Conservation (phyloP, 1,284 basidiomycete species). For the Cutaneotrichosporon sp. region DNA sequence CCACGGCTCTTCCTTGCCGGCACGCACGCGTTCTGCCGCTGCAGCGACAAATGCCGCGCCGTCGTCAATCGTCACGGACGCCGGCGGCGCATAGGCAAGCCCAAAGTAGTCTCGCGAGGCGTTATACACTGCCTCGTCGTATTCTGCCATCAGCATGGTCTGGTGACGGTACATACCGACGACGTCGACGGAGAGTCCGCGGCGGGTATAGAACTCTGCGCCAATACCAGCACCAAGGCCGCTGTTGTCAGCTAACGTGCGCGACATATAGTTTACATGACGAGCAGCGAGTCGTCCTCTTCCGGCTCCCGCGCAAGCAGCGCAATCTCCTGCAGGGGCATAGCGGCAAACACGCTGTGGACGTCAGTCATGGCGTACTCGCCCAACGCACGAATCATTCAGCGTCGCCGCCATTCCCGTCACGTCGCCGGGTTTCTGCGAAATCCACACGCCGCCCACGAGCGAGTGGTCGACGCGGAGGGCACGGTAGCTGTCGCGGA, state of each 20-base stretch:
- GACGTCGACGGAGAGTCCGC: constrained; percentile 54
- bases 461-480: constrained; percentile 81
- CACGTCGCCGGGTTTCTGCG: constrained; percentile 6
- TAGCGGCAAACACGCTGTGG: constrained; percentile 75
- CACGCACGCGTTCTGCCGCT: constrained; percentile 30
- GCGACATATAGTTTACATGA: constrained; percentile 24
- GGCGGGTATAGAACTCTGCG: constrained; percentile 63
- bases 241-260: constrained; percentile 50
- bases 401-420: constrained; percentile 43
- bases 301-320: constrained; percentile 35
- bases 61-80: constrained; percentile 65
- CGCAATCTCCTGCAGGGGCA: constrained; percentile 76
- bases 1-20: constrained; percentile 47
- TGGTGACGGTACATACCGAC: constrained; percentile 23
- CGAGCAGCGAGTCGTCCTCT: constrained; percentile 22
- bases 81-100: constrained; percentile 56
- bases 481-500: constrained; percentile 62
- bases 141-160: constrained; percentile 55
- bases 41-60: constrained; percentile 61
- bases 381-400: constrained; percentile 52
- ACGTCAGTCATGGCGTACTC: neutral
- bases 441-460: constrained; percentile 81
- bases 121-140: constrained; percentile 80
- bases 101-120: constrained; percentile 73
- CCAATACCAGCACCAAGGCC: constrained; percentile 80